Evolutionary conservation across 2,329 filamentous ascomycete genomes (phyloP).

Genomic region (Hypoxylon sp.): DNA sequence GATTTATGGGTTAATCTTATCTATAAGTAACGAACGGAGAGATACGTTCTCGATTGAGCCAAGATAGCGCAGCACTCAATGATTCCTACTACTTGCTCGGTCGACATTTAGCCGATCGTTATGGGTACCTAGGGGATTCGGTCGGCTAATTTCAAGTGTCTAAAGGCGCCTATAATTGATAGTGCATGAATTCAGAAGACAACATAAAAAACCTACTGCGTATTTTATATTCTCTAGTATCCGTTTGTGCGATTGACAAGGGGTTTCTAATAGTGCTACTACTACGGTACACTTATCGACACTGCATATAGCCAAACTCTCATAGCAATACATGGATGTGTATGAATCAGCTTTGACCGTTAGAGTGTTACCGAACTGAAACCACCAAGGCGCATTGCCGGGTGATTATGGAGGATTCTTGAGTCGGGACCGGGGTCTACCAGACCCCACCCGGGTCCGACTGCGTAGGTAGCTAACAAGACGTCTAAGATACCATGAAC

Average conservation of each 20-base stretch:
- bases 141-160: constrained; percentile 20
- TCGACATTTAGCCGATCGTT: constrained; percentile 34
- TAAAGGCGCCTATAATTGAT: neutral
- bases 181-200: neutral
- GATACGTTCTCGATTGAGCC: neutral
- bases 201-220: neutral
- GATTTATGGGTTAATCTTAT: constrained; percentile 15
- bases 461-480: neutral
- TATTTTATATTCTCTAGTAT: neutral
- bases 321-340: neutral
- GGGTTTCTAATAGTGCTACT: neutral
- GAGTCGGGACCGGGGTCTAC: neutral
- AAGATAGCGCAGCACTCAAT: neutral
- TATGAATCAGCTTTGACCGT: neutral
- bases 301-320: neutral
- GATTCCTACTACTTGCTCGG: constrained; percentile 12
- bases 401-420: neutral
- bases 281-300: neutral
- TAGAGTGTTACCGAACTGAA: neutral
- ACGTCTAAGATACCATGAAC: too few relatives aligned
- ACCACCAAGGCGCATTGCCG: neutral
- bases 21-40: constrained; percentile 2
- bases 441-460: neutral
- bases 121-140: neutral
- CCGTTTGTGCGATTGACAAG: neutral